A percentile compares a stretch with the other conserved stretches of the same genome.
Conservation (phyloP, 495 filamentous ascomycete genomes). For the Penicillium argentinense region DNA sequence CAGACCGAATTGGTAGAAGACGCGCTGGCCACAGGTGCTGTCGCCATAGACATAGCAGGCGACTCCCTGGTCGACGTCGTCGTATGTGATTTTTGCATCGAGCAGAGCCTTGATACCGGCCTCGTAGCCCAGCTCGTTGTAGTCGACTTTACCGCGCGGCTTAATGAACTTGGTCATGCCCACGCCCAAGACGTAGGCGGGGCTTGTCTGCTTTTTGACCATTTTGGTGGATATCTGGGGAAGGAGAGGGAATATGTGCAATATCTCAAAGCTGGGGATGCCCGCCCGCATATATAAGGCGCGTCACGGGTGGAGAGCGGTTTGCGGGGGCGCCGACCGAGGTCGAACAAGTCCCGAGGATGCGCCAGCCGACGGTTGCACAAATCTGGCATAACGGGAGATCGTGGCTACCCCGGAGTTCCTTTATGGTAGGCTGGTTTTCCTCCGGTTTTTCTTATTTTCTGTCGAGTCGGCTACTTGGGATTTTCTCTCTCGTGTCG, state of each 20-base stretch:
- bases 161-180: conserved; percentile 99
- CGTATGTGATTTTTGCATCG: conserved; percentile 93
- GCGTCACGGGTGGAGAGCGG: no score
- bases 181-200: conserved; percentile 89
- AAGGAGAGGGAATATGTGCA: neutral
- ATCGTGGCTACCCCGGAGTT: no score
- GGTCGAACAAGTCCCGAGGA: no score
- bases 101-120: conserved; percentile 94
- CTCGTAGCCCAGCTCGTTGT: conserved; percentile 81
- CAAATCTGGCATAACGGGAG: no score
- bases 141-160: conserved; percentile 77
- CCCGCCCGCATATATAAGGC: no score
- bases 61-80: conserved; percentile 93
- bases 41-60: conserved; percentile 98
- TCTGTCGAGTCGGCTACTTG: no score
- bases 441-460: no score
- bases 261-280: neutral
- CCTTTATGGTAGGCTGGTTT: no score
- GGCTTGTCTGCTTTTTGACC: conserved; percentile 50
- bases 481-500: no score
- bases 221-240: conserved; percentile 30
- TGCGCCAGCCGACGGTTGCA: no score
- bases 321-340: no score
- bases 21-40: conserved; percentile 90
- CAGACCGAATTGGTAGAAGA: conserved; percentile 99